Evolutionary conservation across 2,329 filamentous ascomycete species (phyloP), one percentile per base, ranked within the genome.

Genomic region (Colletotrichum sp.): DNA sequence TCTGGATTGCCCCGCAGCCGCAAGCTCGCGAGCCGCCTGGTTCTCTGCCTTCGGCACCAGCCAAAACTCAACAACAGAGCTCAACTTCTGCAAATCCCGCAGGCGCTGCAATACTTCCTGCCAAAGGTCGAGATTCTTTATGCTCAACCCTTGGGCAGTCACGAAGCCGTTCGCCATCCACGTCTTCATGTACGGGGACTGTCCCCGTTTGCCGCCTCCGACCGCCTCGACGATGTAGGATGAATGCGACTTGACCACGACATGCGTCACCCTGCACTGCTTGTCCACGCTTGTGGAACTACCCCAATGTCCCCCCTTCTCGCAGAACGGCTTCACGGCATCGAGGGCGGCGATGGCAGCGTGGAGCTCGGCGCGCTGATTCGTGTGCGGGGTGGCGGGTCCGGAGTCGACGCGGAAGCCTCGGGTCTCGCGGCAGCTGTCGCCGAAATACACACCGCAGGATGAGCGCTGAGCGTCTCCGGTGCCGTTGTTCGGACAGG

Each of bases 381-480:
- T 52, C n/a, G 43, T 52, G 43, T 21, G 43, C n/a, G 5, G n/a
- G 12, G 0, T 0, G 43, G 43, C 10, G n/a, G n/a, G n/a, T 0
- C n/a, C n/a, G 6, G 10, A 13, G n/a, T 52, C n/a, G 43, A 24
- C 43, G 0, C n/a, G 0, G 43, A 21, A 52, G 43, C 43, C n/a
- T 7, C 43, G 1, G 43, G 10, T 52, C n/a, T 13, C 43, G 43
- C n/a, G n/a, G 43, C n/a, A 13, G 10, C 12, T 24, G 43, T 52
- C 43, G 43, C 43, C 43, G 12, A 52, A 52, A 21, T 13, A 52
- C n/a, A 52, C n/a, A 6, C 43, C 43, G 43, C 43, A 52, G 43
- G n/a, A 43, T 43, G 38, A 43, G 36, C 36, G 2, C 4, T 38
- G 36, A 38, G 36, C 2, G 36, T 0, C 36, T 38, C 36, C 5